A percentile compares a stretch with the other conserved stretches of the same genome.
Conservation (phyloP, 2,329 filamentous ascomycete genomes). For the Talaromyces sp. region DNA sequence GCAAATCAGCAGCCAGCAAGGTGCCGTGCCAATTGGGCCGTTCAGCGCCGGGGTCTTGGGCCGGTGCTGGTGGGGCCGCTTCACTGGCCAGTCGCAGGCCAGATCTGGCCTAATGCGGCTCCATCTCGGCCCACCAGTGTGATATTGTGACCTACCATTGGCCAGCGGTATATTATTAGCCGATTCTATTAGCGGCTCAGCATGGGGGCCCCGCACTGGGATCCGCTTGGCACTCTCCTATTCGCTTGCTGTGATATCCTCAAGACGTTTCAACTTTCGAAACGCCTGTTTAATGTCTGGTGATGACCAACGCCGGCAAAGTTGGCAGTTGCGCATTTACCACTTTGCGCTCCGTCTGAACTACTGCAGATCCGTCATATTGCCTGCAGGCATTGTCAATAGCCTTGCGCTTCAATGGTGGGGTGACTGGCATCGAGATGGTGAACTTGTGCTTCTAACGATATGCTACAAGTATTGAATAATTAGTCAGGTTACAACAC, state of each 20-base stretch:
- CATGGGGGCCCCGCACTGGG: neutral
- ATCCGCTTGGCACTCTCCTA: neutral
- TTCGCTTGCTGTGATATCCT: neutral
- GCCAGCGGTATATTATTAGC: neutral
- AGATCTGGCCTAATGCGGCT: neutral
- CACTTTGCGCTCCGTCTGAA: no score
- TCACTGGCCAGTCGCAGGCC: neutral
- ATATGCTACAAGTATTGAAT: no score
- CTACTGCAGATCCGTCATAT: neutral
- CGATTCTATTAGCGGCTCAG: neutral
- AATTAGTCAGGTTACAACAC: neutral
- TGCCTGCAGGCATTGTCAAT: neutral
- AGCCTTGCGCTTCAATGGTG: neutral
- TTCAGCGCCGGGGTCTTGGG: neutral
- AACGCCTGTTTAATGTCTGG: no score
- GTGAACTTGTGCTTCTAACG: no score
- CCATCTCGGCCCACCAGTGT: neutral
- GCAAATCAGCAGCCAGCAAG: neutral
- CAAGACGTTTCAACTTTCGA: no score
- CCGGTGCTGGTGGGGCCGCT: neutral
- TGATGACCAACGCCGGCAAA: no score
- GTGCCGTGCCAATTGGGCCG: neutral
- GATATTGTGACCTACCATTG: neutral
- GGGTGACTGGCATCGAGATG: neutral
- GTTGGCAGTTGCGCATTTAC: no score